phyloP scores from a whole-genome alignment of 192 early-diverging fungal species.

The Haplosporangium gracile region DNA sequence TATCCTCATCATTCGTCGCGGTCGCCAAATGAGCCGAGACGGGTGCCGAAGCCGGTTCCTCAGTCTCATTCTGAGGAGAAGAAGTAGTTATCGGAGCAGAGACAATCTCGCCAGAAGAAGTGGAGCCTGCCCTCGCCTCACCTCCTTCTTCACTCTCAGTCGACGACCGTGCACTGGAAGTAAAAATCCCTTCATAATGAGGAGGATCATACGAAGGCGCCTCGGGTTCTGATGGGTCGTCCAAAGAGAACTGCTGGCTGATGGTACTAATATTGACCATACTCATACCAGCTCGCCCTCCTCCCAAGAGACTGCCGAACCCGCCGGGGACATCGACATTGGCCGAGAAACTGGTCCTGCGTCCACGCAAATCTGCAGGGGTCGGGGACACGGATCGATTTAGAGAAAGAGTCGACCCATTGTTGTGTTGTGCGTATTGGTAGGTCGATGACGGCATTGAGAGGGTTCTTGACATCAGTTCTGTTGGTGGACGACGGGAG shows the following conservation, averaged over 20 bases:
- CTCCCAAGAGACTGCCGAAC: conserved; percentile 11
- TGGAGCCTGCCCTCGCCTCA: neutral
- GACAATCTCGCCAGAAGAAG: neutral
- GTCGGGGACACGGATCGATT: conserved; percentile 37
- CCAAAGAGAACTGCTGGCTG: conserved; percentile 26
- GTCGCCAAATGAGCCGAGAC: neutral
- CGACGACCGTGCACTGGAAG: conserved; percentile 23
- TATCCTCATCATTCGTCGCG: neutral
- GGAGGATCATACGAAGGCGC: conserved; percentile 54
- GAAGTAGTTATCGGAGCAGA: neutral
- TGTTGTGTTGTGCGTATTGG: conserved; percentile 13
- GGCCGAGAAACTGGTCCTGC: conserved; percentile 50
- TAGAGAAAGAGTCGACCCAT: conserved; percentile 30
- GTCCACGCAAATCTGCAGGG: conserved; percentile 24
- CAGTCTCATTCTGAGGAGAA: neutral
- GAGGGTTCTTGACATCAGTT: conserved; percentile 43
- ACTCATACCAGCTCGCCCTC: conserved; percentile 26
- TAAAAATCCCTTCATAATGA: conserved; percentile 34
- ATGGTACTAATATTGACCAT: conserved; percentile 50
- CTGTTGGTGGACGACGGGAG: neutral
- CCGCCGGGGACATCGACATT: conserved; percentile 40
- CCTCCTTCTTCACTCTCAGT: neutral
- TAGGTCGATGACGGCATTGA: conserved; percentile 42
- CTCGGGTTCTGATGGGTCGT: conserved; percentile 30
- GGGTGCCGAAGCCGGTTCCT: neutral